Base-by-base conservation (phyloP, 1,284 basidiomycete genomes). In the Cutaneotrichosporon mucoides region DNA sequence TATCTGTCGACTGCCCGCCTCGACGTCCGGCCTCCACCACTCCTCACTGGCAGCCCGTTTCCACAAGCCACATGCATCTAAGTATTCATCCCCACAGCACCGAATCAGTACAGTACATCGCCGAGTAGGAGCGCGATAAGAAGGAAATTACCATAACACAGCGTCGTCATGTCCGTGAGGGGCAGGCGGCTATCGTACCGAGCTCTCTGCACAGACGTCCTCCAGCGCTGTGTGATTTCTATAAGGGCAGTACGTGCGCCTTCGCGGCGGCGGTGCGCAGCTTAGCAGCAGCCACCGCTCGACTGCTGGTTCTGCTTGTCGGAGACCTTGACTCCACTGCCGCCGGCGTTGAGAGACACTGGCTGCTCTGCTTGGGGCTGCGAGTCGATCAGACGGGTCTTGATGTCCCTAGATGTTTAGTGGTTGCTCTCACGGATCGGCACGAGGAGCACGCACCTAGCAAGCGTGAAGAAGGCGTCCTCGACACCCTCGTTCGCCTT, bases 401-500 rank as follows among this genome's bases (percentile, higher is more conserved):
- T 99, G 83, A 96, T 96, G 78, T 94, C 92, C 76, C 93, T 95
- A 74, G 45, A 6, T 34, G 56, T 45, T 13, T 24, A 24, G 54
- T 7, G n/a, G 24, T 24, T 24, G 24, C 24, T 24, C 24, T 24
- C 24, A 24, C 24, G 24, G 24, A 24, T 24, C 24, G 24, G 24
- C 24, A 24, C 24, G 24, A 24, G 24, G 24, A 24, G 24, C 24
- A 24, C 87, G 66, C 60, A 94, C 92, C 94, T 85, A 41, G 96
- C 95, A 59, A 99, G 84, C 11, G 89, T 90, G 80, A 99, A 98
- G 84, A 99, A 99, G 3, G 96, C 95, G 71, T 98, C 94, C 80
- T 99, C 96, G 16, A 99, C 96, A 65, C 94, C 93, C 62, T 96
- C 89, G 79, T 98, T 99, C 53, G 90, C 85, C 83, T 99, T 99